These are phyloP conservation scores for Irpex sp. DNA, from an alignment of 1,284 basidiomycete genomes.

Conservation along the genomic window DNA sequence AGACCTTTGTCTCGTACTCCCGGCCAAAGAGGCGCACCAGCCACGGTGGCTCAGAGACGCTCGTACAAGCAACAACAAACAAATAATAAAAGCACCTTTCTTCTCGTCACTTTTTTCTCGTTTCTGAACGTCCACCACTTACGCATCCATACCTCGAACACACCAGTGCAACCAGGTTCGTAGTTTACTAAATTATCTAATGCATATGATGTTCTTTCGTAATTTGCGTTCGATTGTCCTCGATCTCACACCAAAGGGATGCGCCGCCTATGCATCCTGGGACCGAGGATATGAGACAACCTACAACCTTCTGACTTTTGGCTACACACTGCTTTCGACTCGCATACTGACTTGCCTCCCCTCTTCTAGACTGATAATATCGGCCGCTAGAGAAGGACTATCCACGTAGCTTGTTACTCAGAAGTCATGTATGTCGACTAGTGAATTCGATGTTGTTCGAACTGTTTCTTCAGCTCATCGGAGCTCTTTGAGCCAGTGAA, in stretches of 20 bases:
- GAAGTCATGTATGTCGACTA: slow-evolving; percentile 15
- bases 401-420: not conserved
- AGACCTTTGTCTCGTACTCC: no score
- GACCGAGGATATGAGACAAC: slow-evolving; percentile 67
- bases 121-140: not conserved
- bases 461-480: slow-evolving; percentile 11
- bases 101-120: not conserved
- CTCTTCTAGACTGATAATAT: not conserved
- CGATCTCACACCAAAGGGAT: slow-evolving; percentile 61
- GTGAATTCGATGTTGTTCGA: slow-evolving; percentile 14
- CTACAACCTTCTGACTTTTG: slow-evolving; percentile 38
- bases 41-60: not conserved
- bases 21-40: no score
- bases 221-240: slow-evolving; percentile 81
- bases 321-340: not conserved
- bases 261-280: slow-evolving; percentile 71
- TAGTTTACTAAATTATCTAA: not conserved
- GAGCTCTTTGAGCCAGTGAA: slow-evolving; percentile 16
- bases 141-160: not conserved
- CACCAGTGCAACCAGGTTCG: not conserved
- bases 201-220: slow-evolving; percentile 60
- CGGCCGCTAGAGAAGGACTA: not conserved
- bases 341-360: slow-evolving; percentile 5
- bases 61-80: not conserved
- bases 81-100: not conserved